These are phyloP conservation scores for Antrodiella citrinella DNA, from an alignment of 768 basidiomycete species.

Conservation along the genomic window DNA sequence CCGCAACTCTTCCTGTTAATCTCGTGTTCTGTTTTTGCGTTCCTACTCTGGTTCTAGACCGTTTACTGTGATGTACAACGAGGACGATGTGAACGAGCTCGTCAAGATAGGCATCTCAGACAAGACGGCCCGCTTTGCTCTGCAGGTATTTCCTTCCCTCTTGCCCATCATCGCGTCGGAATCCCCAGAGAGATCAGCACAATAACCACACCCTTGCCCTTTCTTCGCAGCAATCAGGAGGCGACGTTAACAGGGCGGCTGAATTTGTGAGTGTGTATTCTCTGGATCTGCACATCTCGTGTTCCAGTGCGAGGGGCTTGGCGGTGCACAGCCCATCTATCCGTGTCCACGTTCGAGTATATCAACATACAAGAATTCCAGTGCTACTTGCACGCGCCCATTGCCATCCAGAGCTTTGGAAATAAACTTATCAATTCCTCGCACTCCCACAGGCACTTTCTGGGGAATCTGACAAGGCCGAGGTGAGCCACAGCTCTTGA, in stretches of 20 bases:
- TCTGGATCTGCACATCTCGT: not conserved
- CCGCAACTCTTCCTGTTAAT: no score
- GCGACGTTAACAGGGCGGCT: slow-evolving; percentile 6
- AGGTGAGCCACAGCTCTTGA: slow-evolving; percentile 19
- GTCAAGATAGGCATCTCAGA: slow-evolving; percentile 2
- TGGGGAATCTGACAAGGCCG: slow-evolving; percentile 15
- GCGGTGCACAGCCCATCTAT: no score
- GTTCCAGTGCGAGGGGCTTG: no score
- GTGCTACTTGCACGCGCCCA: not conserved
- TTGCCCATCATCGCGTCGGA: not conserved
- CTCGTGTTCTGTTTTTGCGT: not conserved
- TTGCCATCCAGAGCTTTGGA: no score
- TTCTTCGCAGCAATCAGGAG: not conserved
- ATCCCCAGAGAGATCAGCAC: not conserved
- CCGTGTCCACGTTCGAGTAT: not conserved
- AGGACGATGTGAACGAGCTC: slow-evolving; percentile 6
- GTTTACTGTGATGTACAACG: slow-evolving; percentile 3
- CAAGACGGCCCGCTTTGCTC: not conserved
- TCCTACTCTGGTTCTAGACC: not conserved
- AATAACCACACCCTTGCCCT: not conserved
- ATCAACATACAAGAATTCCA: not conserved
- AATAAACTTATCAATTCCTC: not conserved
- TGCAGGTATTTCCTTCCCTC: slow-evolving; percentile 2
- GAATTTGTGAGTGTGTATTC: slow-evolving; percentile 9
- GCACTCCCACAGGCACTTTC: slow-evolving; percentile 15